A percentile compares a stretch with the other conserved stretches of the same genome.
Conservation (phyloP, 495 filamentous ascomycete genomes). For the Penicillium nucicola region DNA sequence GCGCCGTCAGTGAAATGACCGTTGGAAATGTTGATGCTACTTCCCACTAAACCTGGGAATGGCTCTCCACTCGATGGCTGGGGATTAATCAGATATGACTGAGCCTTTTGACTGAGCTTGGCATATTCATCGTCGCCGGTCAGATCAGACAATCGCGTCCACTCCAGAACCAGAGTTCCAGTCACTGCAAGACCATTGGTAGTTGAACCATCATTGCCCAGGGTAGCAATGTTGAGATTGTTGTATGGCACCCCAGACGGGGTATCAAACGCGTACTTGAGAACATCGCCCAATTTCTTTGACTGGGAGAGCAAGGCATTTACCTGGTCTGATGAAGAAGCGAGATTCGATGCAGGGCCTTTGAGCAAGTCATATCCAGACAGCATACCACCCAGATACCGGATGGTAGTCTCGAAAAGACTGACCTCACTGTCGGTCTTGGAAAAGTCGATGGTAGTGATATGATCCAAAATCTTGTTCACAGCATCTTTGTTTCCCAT, state of each 20-base stretch:
- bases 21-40: constrained; percentile 57
- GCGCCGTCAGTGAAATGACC: constrained; percentile 64
- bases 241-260: constrained; percentile 75
- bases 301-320: constrained; percentile 63
- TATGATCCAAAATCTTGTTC: constrained; percentile 63
- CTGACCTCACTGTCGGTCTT: constrained; percentile 57
- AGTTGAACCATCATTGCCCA: constrained; percentile 43
- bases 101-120: constrained; percentile 60
- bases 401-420: constrained; percentile 88
- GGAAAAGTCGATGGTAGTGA: constrained; percentile 67
- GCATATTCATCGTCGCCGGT: constrained; percentile 67
- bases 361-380: constrained; percentile 80
- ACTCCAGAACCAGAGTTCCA: constrained; percentile 77
- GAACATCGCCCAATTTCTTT: constrained; percentile 61
- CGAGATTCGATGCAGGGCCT: constrained; percentile 60
- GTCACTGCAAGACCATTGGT: constrained; percentile 70
- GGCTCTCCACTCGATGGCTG: constrained; percentile 60
- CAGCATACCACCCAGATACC: constrained; percentile 76
- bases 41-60: constrained; percentile 76
- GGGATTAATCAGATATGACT: constrained; percentile 70
- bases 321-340: constrained; percentile 43
- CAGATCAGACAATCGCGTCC: constrained; percentile 78
- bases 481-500: constrained; percentile 71
- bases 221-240: constrained; percentile 55
- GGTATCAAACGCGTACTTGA: constrained; percentile 78